Percentiles rank a stretch among this genome's conserved stretches.
phyloP scores from a whole-genome alignment of 768 basidiomycete species.

The Kwoniella newhampshirensis region DNA sequence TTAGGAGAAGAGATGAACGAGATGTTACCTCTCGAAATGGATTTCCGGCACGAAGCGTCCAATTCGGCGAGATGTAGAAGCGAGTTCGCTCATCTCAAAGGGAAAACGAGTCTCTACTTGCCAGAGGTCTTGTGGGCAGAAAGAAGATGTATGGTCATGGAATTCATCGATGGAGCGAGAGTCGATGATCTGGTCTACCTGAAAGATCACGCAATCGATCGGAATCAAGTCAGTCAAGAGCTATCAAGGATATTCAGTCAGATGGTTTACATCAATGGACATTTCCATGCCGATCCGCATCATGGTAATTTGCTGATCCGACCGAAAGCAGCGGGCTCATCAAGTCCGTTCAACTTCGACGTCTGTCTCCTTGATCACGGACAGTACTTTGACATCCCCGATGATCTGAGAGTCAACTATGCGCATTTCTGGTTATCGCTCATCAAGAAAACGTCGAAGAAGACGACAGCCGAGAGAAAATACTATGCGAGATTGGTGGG shows the following conservation, averaged over 20 bases:
- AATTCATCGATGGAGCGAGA: slow-evolving; percentile 75
- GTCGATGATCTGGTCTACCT: slow-evolving; percentile 86
- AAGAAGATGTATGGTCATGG: slow-evolving; percentile 88
- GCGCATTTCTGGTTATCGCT: slow-evolving; percentile 74
- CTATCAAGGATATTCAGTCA: slow-evolving; percentile 83
- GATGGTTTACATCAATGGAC: slow-evolving; percentile 95
- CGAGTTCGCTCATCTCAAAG: slow-evolving; percentile 68
- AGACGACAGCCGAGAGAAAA: slow-evolving; percentile 66
- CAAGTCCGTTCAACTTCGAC: slow-evolving; percentile 91
- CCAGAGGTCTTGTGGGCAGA: slow-evolving; percentile 73
- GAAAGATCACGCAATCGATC: slow-evolving; percentile 75
- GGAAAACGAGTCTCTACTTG: slow-evolving; percentile 76
- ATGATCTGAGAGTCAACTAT: slow-evolving; percentile 73
- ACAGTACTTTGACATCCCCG: slow-evolving; percentile 77
- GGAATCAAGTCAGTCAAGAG: slow-evolving; percentile 90
- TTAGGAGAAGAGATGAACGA: slow-evolving; percentile 86
- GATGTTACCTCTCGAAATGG: slow-evolving; percentile 77
- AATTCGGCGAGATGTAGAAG: slow-evolving; percentile 71
- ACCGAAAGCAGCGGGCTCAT: slow-evolving; percentile 63
- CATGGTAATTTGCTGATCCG: slow-evolving; percentile 86
- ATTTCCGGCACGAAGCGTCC: slow-evolving; percentile 83
- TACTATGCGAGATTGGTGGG: slow-evolving; percentile 89
- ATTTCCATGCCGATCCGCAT: slow-evolving; percentile 73
- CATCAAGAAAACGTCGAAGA: slow-evolving; percentile 68
- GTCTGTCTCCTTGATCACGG: slow-evolving; percentile 91